These are phyloP conservation scores for Wickerhamiella dianesei DNA, from an alignment of 805 yeast genomes.

Conservation along the genomic window DNA sequence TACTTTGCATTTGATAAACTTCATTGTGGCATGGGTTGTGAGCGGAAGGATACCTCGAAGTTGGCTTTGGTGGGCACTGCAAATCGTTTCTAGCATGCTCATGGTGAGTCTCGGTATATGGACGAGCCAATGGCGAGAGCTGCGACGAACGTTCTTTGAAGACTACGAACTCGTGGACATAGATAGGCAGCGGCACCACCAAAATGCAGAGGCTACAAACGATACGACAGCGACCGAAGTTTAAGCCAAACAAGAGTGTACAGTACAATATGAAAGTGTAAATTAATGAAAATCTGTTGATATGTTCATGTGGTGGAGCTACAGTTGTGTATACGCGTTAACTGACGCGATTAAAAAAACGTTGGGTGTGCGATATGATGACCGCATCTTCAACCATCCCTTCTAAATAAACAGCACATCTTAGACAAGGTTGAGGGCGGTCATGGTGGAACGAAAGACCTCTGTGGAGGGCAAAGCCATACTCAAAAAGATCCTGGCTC, in stretches of 20 bases:
- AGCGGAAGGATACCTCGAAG: conserved; percentile 56
- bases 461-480: conserved; percentile 52
- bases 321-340: not conserved
- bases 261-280: too few relatives aligned
- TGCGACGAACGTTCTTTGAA: conserved; percentile 80
- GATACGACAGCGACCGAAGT: not conserved
- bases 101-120: conserved; percentile 77
- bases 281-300: not conserved
- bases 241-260: not conserved
- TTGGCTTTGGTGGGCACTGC: conserved; percentile 75
- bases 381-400: not conserved
- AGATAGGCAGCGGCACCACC: not conserved
- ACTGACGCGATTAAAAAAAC: not conserved
- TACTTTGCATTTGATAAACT: conserved; percentile 76
- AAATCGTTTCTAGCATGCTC: conserved; percentile 48
- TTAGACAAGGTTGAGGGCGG: too few relatives aligned
- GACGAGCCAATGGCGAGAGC: conserved; percentile 82
- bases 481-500: conserved; percentile 60
- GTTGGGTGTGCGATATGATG: not conserved
- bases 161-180: conserved; percentile 30
- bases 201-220: not conserved
- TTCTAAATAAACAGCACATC: not conserved
- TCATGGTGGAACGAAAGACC: conserved; percentile 16
- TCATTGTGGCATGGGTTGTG: conserved; percentile 53
- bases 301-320: too few relatives aligned